Percentiles rank a stretch among this genome's conserved stretches.
Evolutionary conservation across 768 basidiomycete genomes (phyloP).

Genomic region (Suillus discolor): DNA sequence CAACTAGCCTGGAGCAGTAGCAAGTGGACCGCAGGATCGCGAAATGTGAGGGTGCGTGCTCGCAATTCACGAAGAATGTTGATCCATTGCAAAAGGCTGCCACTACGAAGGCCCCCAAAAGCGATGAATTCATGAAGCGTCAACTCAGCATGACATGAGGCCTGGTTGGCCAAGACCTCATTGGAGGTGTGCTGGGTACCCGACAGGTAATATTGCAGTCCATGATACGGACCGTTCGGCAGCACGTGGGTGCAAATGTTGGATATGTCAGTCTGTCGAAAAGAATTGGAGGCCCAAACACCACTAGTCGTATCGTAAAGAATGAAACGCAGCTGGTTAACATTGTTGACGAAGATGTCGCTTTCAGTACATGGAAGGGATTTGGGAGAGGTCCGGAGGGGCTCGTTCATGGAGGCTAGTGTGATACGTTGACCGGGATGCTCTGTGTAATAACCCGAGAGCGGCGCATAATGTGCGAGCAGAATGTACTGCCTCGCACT

Average conservation of each 20-base stretch:
- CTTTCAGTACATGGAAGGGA: slow-evolving; percentile 19
- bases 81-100: slow-evolving; percentile 45
- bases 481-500: neutral
- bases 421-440: slow-evolving; percentile 30
- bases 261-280: slow-evolving; percentile 15
- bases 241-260: slow-evolving; percentile 34
- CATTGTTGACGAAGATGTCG: slow-evolving; percentile 30
- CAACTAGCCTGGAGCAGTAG: slow-evolving; percentile 43
- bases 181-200: slow-evolving; percentile 43
- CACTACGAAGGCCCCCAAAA: slow-evolving; percentile 45
- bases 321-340: slow-evolving; percentile 24
- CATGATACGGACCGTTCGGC: slow-evolving; percentile 32
- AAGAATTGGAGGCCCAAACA: slow-evolving; percentile 19
- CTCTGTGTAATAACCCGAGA: neutral
- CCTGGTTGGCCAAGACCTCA: slow-evolving; percentile 43
- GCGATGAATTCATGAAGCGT: slow-evolving; percentile 44
- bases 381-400: slow-evolving; percentile 28
- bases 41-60: slow-evolving; percentile 36
- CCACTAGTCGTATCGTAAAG: slow-evolving; percentile 26
- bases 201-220: slow-evolving; percentile 39
- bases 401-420: slow-evolving; percentile 39
- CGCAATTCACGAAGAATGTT: slow-evolving; percentile 47
- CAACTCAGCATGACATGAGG: slow-evolving; percentile 38
- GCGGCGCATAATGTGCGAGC: slow-evolving; percentile 6
- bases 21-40: slow-evolving; percentile 38